Percentiles rank a stretch among this genome's conserved stretches.
Conservation (phyloP, 139 green algal species). For the Monoraphidium neglectum region DNA sequence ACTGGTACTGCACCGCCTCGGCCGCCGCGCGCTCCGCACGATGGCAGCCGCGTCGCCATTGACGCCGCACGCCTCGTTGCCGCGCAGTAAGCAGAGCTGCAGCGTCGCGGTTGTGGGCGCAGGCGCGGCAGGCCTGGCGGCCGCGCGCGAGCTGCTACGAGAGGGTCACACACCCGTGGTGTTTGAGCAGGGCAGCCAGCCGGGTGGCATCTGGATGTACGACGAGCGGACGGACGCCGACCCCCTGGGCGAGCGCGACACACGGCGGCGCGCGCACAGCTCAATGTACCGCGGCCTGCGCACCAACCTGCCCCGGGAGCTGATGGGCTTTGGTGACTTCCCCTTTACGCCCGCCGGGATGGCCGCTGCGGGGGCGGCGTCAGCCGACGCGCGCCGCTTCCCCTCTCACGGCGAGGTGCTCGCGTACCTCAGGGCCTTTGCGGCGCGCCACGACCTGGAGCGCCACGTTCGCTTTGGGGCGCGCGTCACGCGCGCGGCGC, state of each 20-base stretch:
- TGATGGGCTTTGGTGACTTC: conserved; percentile 69
- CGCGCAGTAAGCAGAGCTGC: not conserved
- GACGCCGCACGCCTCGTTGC: not conserved
- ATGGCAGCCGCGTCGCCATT: not conserved
- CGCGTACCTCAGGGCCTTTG: not conserved
- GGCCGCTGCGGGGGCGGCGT: no score
- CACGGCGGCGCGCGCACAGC: conserved; percentile 26
- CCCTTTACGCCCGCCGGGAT: conserved; percentile 35
- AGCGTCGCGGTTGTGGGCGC: conserved; percentile 79
- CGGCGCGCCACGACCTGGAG: no score
- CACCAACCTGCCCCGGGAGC: conserved; percentile 73
- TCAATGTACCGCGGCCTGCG: conserved; percentile 56
- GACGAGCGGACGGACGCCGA: conserved; percentile 30
- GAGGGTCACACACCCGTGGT: conserved; percentile 62
- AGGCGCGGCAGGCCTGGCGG: conserved; percentile 73
- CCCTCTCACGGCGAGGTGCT: not conserved
- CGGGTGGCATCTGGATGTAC: conserved; percentile 57
- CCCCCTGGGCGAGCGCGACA: not conserved
- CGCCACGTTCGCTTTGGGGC: not conserved
- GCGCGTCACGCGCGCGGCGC: not conserved
- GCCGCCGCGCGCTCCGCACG: no score
- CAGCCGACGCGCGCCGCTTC: not conserved
- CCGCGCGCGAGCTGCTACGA: conserved; percentile 59
- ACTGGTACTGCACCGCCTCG: not conserved
- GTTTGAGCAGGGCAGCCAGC: conserved; percentile 55